Percentiles rank a stretch among this genome's conserved stretches.
Conservation (phyloP, 2,329 filamentous ascomycete genomes). For the Claviceps africana region DNA sequence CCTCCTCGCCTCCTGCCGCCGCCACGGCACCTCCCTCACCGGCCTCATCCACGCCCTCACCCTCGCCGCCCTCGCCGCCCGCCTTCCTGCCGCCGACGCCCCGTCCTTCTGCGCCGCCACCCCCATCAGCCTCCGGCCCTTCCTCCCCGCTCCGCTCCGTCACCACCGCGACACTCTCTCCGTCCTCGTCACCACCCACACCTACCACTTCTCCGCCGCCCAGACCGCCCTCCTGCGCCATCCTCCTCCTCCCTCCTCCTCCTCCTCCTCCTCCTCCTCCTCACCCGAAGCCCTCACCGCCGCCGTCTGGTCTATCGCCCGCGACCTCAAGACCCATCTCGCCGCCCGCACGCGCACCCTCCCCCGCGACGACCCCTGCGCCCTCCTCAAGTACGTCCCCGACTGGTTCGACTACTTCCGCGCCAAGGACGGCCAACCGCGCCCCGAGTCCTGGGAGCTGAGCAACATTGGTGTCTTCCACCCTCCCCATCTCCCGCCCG, state of each 20-base stretch:
- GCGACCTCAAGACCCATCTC: slow-evolving; percentile 21
- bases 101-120: slow-evolving; percentile 24
- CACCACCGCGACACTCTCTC: slow-evolving; percentile 17
- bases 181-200: slow-evolving; percentile 24
- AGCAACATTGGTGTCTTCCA: slow-evolving; percentile 36
- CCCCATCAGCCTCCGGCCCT: slow-evolving; percentile 31
- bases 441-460: slow-evolving; percentile 33
- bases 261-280: background rate
- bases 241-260: slow-evolving; percentile 3
- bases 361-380: slow-evolving; percentile 28
- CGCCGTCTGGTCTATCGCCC: slow-evolving; percentile 30
- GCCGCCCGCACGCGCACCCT: slow-evolving; percentile 19
- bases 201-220: slow-evolving; percentile 16
- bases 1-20: slow-evolving; percentile 26
- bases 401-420: slow-evolving; percentile 30
- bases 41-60: slow-evolving; percentile 33
- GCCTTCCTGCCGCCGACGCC: slow-evolving; percentile 20
- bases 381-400: slow-evolving; percentile 26
- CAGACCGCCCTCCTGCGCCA: slow-evolving; percentile 14
- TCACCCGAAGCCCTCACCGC: slow-evolving; percentile 9
- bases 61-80: slow-evolving; percentile 25
- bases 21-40: slow-evolving; percentile 31
- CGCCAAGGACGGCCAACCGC: slow-evolving; percentile 26
- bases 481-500: background rate
- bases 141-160: slow-evolving; percentile 18